A percentile compares a stretch with the other conserved stretches of the same genome.
Conservation (phyloP, 805 yeast species). For the Metschnikowia orientalis region DNA sequence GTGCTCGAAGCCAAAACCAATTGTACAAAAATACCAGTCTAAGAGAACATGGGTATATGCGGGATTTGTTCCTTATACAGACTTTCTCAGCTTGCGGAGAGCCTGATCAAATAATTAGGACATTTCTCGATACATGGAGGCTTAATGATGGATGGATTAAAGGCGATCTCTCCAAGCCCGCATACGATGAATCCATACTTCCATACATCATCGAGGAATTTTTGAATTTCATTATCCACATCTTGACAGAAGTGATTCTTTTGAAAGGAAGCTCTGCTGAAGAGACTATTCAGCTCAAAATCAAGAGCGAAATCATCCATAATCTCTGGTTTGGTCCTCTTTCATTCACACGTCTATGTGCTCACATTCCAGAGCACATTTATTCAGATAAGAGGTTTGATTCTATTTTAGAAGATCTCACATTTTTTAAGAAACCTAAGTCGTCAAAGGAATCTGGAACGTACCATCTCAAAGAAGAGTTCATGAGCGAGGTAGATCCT, state of each 20-base stretch:
- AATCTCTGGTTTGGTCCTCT: constrained; percentile 71
- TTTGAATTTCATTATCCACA: constrained; percentile 58
- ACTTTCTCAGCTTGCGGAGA: constrained; percentile 47
- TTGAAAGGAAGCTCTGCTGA: constrained; percentile 47
- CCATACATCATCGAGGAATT: constrained; percentile 78
- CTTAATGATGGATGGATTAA: constrained; percentile 35
- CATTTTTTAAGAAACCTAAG: constrained; percentile 32
- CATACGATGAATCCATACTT: constrained; percentile 45
- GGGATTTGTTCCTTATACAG: constrained; percentile 76
- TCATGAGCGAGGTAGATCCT: constrained; percentile 45
- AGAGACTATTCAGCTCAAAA: constrained; percentile 45
- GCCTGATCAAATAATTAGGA: constrained; percentile 53
- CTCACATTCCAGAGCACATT: constrained; percentile 71
- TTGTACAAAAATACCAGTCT: constrained; percentile 74
- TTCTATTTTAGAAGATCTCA: constrained; percentile 30
- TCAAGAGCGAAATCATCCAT: constrained; percentile 74
- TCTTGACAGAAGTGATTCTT: constrained; percentile 64
- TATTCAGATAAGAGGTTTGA: constrained; percentile 72
- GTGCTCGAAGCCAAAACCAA: constrained; percentile 72
- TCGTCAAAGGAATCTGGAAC: constrained; percentile 34
- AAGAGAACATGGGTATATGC: constrained; percentile 74
- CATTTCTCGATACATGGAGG: constrained; percentile 68
- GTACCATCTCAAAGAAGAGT: constrained; percentile 35
- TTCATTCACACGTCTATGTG: constrained; percentile 65
- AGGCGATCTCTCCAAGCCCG: constrained; percentile 8